Conservation (phyloP, 2,329 filamentous ascomycete species). For the Talaromyces sp. region DNA sequence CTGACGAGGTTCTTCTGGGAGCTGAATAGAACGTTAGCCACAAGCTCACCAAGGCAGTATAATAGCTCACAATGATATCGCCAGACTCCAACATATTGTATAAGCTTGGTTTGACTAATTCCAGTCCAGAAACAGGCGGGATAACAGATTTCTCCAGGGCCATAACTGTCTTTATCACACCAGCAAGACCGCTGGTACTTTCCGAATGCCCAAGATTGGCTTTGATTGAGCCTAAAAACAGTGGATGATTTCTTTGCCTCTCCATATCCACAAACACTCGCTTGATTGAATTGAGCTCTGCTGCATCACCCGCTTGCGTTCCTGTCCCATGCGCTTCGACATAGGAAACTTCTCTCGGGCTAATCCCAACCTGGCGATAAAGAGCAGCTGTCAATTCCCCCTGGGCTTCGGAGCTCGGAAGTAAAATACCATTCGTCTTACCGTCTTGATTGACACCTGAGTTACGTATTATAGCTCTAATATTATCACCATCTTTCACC, state of each 20-base stretch:
- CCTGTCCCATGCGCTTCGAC: slow-evolving; percentile 44
- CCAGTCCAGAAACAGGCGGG: slow-evolving; percentile 23
- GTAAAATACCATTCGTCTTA: slow-evolving; percentile 26
- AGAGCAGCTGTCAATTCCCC: slow-evolving; percentile 8
- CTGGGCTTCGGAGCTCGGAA: slow-evolving; percentile 30
- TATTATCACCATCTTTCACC: slow-evolving; percentile 41
- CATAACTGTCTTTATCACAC: slow-evolving; percentile 29
- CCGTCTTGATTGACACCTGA: slow-evolving; percentile 33
- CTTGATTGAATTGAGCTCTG: slow-evolving; percentile 15
- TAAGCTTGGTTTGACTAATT: slow-evolving; percentile 9
- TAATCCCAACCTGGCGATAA: slow-evolving; percentile 29
- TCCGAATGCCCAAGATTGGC: slow-evolving; percentile 36
- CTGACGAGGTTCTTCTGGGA: not conserved
- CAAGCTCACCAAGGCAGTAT: not conserved
- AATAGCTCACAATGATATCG: not conserved
- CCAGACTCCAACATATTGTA: not conserved
- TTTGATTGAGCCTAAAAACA: slow-evolving; percentile 31
- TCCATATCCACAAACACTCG: slow-evolving; percentile 1
- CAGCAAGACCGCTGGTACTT: slow-evolving; percentile 25
- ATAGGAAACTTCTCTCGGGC: slow-evolving; percentile 63
- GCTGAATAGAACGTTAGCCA: not conserved
- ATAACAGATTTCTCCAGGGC: slow-evolving; percentile 27
- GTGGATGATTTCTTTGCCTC: slow-evolving; percentile 32
- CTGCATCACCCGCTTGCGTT: slow-evolving; percentile 26
- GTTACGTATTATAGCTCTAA: slow-evolving; percentile 33